phyloP scores from a whole-genome alignment of 108 stramenopile species.

The Fistulifera solaris region DNA sequence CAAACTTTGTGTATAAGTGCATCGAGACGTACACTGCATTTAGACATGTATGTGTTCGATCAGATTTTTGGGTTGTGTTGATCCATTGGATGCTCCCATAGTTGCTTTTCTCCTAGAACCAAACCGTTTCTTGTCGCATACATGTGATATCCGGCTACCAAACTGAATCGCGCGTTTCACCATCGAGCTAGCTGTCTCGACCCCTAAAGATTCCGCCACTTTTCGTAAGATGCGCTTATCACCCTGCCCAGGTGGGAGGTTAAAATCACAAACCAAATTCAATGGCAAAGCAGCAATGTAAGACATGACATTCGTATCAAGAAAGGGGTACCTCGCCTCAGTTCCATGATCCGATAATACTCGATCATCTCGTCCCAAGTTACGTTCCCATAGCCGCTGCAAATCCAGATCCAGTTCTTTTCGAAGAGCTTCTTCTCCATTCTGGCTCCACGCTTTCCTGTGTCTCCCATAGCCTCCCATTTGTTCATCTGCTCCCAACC shows the following conservation, averaged over 20 bases:
- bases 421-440: conserved; percentile 54
- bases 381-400: conserved; percentile 88
- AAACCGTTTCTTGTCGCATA: conserved; percentile 68
- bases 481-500: conserved; percentile 97
- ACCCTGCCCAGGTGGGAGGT: conserved; percentile 60
- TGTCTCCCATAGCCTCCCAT: conserved; percentile 96
- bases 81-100: not conserved
- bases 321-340: conserved; percentile 90
- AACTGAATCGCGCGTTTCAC: conserved; percentile 96
- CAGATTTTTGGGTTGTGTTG: too few relatives aligned
- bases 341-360: conserved; percentile 78
- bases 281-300: conserved; percentile 42
- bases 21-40: too few relatives aligned
- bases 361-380: conserved; percentile 95
- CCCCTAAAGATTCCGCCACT: conserved; percentile 44
- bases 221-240: conserved; percentile 82
- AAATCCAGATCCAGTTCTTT: conserved; percentile 80
- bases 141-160: conserved; percentile 84
- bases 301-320: conserved; percentile 83
- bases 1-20: too few relatives aligned
- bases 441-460: conserved; percentile 67
- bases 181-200: conserved; percentile 27
- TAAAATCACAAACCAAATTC: conserved; percentile 51
- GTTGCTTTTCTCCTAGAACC: conserved; percentile 74
- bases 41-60: too few relatives aligned